These are phyloP conservation scores for Phyllosticta citriasiana DNA, from an alignment of 2,329 filamentous ascomycete genomes.

Conservation along the genomic window DNA sequence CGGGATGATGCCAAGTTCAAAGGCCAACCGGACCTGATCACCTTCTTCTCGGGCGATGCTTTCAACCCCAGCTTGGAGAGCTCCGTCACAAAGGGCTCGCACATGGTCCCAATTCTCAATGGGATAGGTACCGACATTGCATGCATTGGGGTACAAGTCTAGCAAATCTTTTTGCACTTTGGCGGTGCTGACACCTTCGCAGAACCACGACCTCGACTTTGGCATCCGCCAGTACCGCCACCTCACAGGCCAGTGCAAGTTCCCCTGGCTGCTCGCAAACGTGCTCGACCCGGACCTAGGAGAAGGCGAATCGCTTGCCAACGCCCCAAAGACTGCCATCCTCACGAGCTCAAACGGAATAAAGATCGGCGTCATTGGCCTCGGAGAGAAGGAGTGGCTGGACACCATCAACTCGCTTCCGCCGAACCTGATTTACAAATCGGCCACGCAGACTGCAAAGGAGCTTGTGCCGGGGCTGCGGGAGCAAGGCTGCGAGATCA, in stretches of 20 bases:
- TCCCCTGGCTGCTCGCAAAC: conserved; percentile 86
- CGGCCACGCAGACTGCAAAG: conserved; percentile 63
- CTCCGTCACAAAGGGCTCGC: conserved; percentile 77
- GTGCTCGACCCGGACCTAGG: conserved; percentile 76
- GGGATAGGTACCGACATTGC: conserved; percentile 65
- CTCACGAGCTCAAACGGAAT: conserved; percentile 72
- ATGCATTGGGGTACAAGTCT: conserved; percentile 60
- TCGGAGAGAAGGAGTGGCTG: conserved; percentile 81
- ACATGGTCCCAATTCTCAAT: conserved; percentile 85
- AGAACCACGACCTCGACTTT: conserved; percentile 92
- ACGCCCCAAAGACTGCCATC: conserved; percentile 65
- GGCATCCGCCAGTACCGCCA: conserved; percentile 71
- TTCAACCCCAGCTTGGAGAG: conserved; percentile 89
- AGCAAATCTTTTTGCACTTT: not conserved
- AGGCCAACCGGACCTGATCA: conserved; percentile 57
- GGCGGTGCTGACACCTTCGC: not conserved
- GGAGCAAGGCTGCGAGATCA: conserved; percentile 67
- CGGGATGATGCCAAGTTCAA: conserved; percentile 50
- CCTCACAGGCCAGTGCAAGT: conserved; percentile 63
- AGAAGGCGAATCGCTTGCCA: conserved; percentile 61
- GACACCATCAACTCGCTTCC: conserved; percentile 81
- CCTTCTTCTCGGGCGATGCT: conserved; percentile 83
- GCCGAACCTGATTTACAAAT: conserved; percentile 71
- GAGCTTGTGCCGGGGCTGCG: conserved; percentile 65
- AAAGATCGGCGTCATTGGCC: conserved; percentile 74